Base-by-base conservation (phyloP, 345 rosid genomes). In the Anastatica hierochuntica region DNA sequence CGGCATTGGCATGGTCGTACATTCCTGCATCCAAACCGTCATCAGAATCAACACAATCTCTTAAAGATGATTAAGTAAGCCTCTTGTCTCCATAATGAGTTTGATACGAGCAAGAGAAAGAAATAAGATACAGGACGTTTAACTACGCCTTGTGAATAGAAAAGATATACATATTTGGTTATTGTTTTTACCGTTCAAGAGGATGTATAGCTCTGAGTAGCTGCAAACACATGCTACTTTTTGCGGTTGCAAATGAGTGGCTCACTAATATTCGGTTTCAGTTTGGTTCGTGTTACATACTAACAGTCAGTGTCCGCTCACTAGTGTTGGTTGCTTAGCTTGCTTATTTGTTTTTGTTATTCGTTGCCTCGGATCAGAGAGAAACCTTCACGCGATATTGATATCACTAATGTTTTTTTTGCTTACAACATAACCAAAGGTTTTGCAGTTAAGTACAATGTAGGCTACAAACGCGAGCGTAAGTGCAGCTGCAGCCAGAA, bases 1-100 rank as follows among this genome's bases (percentile, higher is more conserved):
- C 81, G 21, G 86, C 88, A 8, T 71, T 84, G 56, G 88, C 81
- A 44, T 82, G 96, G 85, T 75, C 88, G n/a, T 84, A 80, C 59
- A 27, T 80, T 43, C 84, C 80, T 64, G 29, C 81, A 13, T 60
- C 69, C 6, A 63, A 71, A 43, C 81, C 73, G 42, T 77, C 88
- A 27, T 64, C 76, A 3, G 46, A 60, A 40, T 44, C 31, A 53
- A 46, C 66, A 45, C 62, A 67, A 18, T 0, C 46, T 60, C 61
- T 60, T 0, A 67, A 60, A 20, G 62, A 67, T 41, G 72, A 26
- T 55, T 36, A 27, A 49, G 31, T 38, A 29, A 55, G 47, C 33
- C 26, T 21, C 60, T 43, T 13, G 60, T 52, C 55, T 58, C 21
- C 13, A 17, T 26, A 35, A n/a, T 9, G 31, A 11, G 65, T 35